Base-by-base conservation (phyloP, 768 basidiomycete species). In the Tulasnella sp. region DNA sequence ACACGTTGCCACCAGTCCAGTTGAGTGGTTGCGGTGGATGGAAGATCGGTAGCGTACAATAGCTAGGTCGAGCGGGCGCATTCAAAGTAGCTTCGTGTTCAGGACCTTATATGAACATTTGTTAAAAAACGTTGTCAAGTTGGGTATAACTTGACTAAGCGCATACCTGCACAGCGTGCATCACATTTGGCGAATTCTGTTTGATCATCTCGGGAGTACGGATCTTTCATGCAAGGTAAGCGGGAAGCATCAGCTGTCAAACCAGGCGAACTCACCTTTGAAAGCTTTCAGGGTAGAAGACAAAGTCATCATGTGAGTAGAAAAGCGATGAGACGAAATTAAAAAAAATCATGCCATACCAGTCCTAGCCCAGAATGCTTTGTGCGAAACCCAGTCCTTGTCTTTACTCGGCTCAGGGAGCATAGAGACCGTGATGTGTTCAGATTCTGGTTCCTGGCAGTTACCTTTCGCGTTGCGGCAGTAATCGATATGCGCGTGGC, bases 181-280 rank as follows among this genome's bases (percentile, higher is more conserved):
- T 59, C 57, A 30, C 82, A 83, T 66, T 78, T 77, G 0, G 70
- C 68, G 64, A 81, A 83, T 46, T 75, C 74, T 0, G 70, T 50
- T 63, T 78, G 78, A 53, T 83, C 80, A 44, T 80, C 79, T 21
- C 73, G 73, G 21, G 79, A 75, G 60, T 83, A 83, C 0, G 81
- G 81, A 65, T 83, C 80, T 79, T 59, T 2, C 11, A 15, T 2
- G 0, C 25, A 17, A n/a, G 1, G 12, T 29, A 12, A 56, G 42
- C 8, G 2, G 27, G 19, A 8, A 15, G 30, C 21, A 5, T n/a
- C 22, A 34, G 22, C 52, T 25, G 9, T 7, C 31, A 24, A 4
- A 10, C 27, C 5, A 11, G 31, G 27, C 52, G 15, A 10, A 7
- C 29, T 10, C 34, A 38, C 34, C 34, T 38, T 38, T 38, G n/a